These are phyloP conservation scores for Yamadazyma sp. DNA, from an alignment of 1,139 yeast species.

Conservation along the genomic window DNA sequence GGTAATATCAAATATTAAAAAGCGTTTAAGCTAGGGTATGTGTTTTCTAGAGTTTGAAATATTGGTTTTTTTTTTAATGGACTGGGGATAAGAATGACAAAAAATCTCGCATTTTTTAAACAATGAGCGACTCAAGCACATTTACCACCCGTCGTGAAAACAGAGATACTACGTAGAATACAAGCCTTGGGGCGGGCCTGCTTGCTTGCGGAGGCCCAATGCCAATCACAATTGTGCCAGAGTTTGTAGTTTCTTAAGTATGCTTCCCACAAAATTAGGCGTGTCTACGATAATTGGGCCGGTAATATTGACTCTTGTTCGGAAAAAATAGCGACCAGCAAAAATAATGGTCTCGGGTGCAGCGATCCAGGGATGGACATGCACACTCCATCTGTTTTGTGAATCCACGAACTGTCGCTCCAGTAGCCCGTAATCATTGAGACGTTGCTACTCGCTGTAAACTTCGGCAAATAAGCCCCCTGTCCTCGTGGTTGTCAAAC, in stretches of 20 bases:
- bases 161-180: too few species aligned
- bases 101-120: slow-evolving; percentile 7
- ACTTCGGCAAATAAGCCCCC: neutral
- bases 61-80: neutral
- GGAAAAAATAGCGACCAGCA: slow-evolving; percentile 3
- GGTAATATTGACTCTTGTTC: slow-evolving; percentile 1
- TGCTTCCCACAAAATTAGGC: too few species aligned
- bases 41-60: neutral
- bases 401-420: too few species aligned
- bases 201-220: too few species aligned
- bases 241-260: too few species aligned
- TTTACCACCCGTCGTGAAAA: neutral
- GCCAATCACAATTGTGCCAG: too few species aligned
- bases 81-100: slow-evolving; percentile 12
- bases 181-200: too few species aligned
- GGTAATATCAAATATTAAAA: neutral
- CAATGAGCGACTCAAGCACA: slow-evolving; percentile 1
- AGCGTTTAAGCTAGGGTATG: neutral
- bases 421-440: too few species aligned
- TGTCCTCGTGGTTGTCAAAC: neutral
- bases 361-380: too few species aligned
- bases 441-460: too few species aligned
- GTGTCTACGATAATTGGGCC: too few species aligned
- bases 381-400: too few species aligned
- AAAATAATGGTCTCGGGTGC: neutral